phyloP scores from a whole-genome alignment of 352 stramenopile species.

The Pythium phragmiticola region DNA sequence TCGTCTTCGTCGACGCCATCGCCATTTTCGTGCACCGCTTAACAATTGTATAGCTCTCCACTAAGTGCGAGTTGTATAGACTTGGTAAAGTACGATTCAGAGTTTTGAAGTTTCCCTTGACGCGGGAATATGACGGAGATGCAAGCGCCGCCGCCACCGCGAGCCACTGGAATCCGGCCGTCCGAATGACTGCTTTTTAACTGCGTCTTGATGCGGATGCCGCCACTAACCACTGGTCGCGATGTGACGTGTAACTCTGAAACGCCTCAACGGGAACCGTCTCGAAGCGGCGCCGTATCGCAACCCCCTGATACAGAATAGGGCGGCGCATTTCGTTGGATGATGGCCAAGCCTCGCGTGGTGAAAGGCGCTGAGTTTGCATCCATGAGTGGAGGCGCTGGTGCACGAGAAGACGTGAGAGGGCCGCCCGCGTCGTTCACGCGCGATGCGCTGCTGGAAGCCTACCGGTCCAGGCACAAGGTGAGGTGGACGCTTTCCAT shows the following conservation, averaged over 20 bases:
- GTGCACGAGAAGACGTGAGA: background rate
- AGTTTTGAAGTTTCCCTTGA: slow-evolving; percentile 4
- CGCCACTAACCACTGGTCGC: background rate
- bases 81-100: slow-evolving; percentile 2
- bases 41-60: slow-evolving; percentile 1
- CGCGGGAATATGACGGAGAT: slow-evolving; percentile 4
- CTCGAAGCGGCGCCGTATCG: slow-evolving; percentile 5
- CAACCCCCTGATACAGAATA: background rate
- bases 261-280: background rate
- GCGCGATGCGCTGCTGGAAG: slow-evolving; percentile 43
- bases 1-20: background rate
- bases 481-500: slow-evolving; percentile 1
- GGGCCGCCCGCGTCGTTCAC: background rate
- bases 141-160: background rate
- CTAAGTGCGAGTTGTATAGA: slow-evolving; percentile 14
- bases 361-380: slow-evolving; percentile 9
- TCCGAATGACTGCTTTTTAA: too few species aligned
- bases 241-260: background rate
- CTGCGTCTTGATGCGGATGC: background rate
- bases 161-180: too few species aligned
- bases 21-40: background rate
- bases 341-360: slow-evolving; percentile 13
- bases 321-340: background rate
- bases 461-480: slow-evolving; percentile 45
- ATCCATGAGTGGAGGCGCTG: slow-evolving; percentile 8